A percentile compares a stretch with the other conserved stretches of the same genome.
phyloP scores from a whole-genome alignment of 2,329 filamentous ascomycete genomes.

The Rutstroemia sp. region DNA sequence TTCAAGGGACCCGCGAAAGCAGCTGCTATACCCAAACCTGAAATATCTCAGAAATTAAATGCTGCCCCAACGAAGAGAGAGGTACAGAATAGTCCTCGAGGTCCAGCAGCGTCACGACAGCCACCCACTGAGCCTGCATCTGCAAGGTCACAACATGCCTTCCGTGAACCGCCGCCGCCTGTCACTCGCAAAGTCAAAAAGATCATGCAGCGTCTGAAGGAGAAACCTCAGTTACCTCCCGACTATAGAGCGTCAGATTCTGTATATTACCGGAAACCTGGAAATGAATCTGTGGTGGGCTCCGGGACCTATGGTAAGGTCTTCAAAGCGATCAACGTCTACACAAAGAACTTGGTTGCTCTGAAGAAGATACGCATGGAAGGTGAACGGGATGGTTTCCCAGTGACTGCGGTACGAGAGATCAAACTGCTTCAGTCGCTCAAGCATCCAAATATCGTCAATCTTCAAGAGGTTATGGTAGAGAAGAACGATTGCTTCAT shows the following conservation, averaged over 20 bases:
- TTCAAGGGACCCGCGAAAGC: slow-evolving; percentile 69
- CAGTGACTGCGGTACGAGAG: slow-evolving; percentile 83
- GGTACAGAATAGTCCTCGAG: slow-evolving; percentile 28
- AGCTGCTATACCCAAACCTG: slow-evolving; percentile 47
- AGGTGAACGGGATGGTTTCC: slow-evolving; percentile 83
- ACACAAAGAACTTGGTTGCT: slow-evolving; percentile 75
- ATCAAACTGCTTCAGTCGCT: slow-evolving; percentile 88
- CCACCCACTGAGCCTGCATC: slow-evolving; percentile 49
- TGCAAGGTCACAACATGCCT: slow-evolving; percentile 30
- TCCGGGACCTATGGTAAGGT: slow-evolving; percentile 95
- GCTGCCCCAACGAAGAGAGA: slow-evolving; percentile 32
- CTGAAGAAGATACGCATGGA: slow-evolving; percentile 93
- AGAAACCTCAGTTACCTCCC: slow-evolving; percentile 59
- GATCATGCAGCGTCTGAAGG: slow-evolving; percentile 62
- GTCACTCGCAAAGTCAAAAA: slow-evolving; percentile 53
- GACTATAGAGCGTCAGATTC: slow-evolving; percentile 77
- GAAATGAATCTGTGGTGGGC: slow-evolving; percentile 94
- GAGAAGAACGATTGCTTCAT: slow-evolving; percentile 98
- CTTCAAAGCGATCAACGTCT: slow-evolving; percentile 90
- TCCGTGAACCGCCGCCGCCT: slow-evolving; percentile 31
- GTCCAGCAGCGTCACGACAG: slow-evolving; percentile 33
- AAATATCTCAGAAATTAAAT: slow-evolving; percentile 63
- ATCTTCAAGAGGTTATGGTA: slow-evolving; percentile 89
- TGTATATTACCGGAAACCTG: slow-evolving; percentile 89
- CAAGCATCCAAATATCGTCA: slow-evolving; percentile 74